Conservation (phyloP, 2,329 filamentous ascomycete species). For the Decorospora gaudefroyi region DNA sequence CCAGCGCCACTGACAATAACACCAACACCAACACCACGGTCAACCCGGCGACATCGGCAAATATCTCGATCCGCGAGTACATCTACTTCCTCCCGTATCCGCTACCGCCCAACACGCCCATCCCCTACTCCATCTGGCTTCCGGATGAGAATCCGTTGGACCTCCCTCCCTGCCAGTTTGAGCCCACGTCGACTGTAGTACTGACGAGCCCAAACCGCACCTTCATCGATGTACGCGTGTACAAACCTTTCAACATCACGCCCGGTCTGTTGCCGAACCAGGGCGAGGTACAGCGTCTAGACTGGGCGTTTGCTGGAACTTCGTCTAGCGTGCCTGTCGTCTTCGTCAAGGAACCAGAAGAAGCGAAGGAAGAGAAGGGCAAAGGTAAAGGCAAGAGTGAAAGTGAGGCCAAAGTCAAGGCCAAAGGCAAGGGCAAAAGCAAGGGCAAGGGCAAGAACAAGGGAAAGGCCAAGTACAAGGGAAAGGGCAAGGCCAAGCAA, state of each 20-base stretch:
- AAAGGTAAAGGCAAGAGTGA: too few relatives aligned
- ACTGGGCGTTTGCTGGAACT: constrained; percentile 68
- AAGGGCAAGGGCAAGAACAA: too few relatives aligned
- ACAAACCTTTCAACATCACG: constrained; percentile 32
- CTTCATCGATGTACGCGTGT: constrained; percentile 67
- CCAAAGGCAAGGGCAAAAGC: too few relatives aligned
- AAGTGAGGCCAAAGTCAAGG: too few relatives aligned
- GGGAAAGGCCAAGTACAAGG: too few relatives aligned
- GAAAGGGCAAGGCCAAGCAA: too few relatives aligned
- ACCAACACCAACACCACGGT: constrained; percentile 3
- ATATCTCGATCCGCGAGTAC: constrained; percentile 62
- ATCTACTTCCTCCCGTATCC: constrained; percentile 62
- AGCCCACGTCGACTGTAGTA: constrained; percentile 68
- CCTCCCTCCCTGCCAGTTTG: constrained; percentile 38
- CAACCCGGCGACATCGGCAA: constrained; percentile 17
- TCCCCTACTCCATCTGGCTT: constrained; percentile 38
- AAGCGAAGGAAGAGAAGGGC: too few relatives aligned
- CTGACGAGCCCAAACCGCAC: constrained; percentile 62
- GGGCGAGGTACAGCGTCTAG: constrained; percentile 51
- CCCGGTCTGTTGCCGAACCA: too few relatives aligned
- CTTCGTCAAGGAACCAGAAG: too few relatives aligned
- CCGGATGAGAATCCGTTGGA: constrained; percentile 34
- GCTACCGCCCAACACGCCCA: constrained; percentile 26
- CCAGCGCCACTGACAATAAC: constrained; percentile 1
- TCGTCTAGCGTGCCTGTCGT: constrained; percentile 40